Evolutionary conservation across 495 filamentous ascomycete species (phyloP), one percentile per base, ranked within the genome.

Genomic region (Aspergillus nidulans): DNA sequence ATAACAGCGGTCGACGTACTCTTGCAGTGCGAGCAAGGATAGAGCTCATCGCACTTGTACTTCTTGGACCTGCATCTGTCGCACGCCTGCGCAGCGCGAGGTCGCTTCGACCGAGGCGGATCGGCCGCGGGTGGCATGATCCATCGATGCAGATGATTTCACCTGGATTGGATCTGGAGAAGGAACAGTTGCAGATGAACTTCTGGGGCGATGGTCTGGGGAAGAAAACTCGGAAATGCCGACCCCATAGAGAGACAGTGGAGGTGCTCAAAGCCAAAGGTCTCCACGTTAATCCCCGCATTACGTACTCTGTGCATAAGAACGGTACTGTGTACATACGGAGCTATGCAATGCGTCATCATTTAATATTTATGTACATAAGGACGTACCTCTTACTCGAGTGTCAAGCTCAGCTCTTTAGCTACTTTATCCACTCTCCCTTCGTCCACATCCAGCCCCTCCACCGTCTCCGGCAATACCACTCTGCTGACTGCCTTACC

Each of bases 1-100:
- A 25, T 21, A 1, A 24, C 4, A n/a, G n/a, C 10, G 12, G 36
- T 18, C 24, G n/a, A 58, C 53, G 24, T 53, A 75, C 71, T 75
- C 61, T 66, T 73, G 57, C 71, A 75, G 47, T 73, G 69, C 8
- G 66, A 60, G 49, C 70, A 73, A 3, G 72, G 72, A 61, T 70
- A 75, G 18, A 63, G 62, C 57, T 75, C 72, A 40, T 75, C 69
- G 60, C 72, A 75, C 60, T 75, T 75, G 53, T 75, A 75, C 56
- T 75, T 75, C 61, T 75, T 75, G 44, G 63, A 43, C 53, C 72
- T 64, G 56, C 72, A 75, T 18, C 72, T 61, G 32, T 75, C 72
- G 60, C 72, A 75, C 6, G 72, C 72, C 45, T 70, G 69, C 18
- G 70, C 67, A 30, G 72, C 72, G 16, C 72, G 72, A 24, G 71